Conservation (phyloP, 2,329 filamentous ascomycete genomes). For the Lecanoromycetidae sp. region DNA sequence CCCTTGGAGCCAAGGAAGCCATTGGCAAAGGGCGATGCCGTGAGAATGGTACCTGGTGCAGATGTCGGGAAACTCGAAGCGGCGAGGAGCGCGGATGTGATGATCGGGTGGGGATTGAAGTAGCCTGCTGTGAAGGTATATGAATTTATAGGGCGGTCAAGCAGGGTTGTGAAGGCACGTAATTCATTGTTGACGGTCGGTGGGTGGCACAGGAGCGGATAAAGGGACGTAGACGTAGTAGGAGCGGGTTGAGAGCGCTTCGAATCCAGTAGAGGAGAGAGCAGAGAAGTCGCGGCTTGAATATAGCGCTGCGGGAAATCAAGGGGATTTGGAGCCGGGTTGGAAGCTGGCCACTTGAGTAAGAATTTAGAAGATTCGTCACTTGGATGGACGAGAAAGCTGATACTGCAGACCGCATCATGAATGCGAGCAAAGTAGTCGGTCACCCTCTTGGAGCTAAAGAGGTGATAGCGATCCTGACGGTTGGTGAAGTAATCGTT, state of each 20-base stretch:
- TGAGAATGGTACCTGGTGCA: conserved; percentile 66
- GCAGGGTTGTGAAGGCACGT: conserved; percentile 58
- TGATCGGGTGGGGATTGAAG: conserved; percentile 85
- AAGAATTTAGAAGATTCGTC: conserved; percentile 36
- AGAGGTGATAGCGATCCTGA: conserved; percentile 88
- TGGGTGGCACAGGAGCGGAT: conserved; percentile 14
- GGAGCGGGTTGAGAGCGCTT: conserved; percentile 63
- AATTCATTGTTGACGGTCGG: conserved; percentile 61
- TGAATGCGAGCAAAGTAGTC: conserved; percentile 75
- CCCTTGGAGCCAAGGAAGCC: conserved; percentile 86
- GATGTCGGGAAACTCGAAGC: conserved; percentile 33
- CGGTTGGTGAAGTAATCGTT: conserved; percentile 93
- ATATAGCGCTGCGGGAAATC: conserved; percentile 59
- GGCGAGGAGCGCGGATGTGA: conserved; percentile 63
- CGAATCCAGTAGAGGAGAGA: conserved; percentile 39
- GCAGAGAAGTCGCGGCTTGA: conserved; percentile 50
- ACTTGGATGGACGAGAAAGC: conserved; percentile 61
- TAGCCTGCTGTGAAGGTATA: conserved; percentile 98
- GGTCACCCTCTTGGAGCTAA: conserved; percentile 65
- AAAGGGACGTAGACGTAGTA: conserved; percentile 72
- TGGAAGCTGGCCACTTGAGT: conserved; percentile 62
- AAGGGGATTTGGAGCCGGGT: conserved; percentile 64
- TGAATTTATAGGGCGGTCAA: conserved; percentile 54
- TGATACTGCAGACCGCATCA: conserved; percentile 62
- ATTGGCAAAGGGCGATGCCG: conserved; percentile 85